Evolutionary conservation across 495 filamentous ascomycete genomes (phyloP).

Genomic region (Aspergillus saccharolyticus): DNA sequence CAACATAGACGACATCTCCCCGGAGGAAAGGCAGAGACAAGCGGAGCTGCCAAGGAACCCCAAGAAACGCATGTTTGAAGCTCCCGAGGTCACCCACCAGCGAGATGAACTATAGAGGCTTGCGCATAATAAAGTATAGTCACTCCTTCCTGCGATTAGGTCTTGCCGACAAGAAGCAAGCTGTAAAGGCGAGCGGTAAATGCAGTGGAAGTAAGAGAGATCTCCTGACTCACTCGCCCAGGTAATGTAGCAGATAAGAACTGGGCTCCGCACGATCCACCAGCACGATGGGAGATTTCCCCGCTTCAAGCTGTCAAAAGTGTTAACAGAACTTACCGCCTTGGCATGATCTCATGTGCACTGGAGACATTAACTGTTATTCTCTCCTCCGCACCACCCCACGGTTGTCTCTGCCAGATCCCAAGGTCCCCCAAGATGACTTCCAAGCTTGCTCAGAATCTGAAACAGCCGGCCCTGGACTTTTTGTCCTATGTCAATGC

Average conservation of each 20-base stretch:
- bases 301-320: slow-evolving; percentile 4
- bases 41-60: slow-evolving; percentile 56
- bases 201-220: no score
- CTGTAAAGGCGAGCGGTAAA: no score
- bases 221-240: no score
- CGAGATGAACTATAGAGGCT: slow-evolving; percentile 51
- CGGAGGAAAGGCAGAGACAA: slow-evolving; percentile 39
- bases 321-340: slow-evolving; percentile 12
- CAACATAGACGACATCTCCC: slow-evolving; percentile 28
- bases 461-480: slow-evolving; percentile 63
- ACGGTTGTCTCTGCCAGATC: slow-evolving; percentile 13
- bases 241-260: no score
- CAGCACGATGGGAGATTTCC: slow-evolving; percentile 10
- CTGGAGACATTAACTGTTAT: neutral
- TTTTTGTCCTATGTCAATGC: slow-evolving; percentile 93
- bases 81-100: slow-evolving; percentile 32
- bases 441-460: slow-evolving; percentile 38
- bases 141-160: no score
- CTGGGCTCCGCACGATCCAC: no score
- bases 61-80: slow-evolving; percentile 84
- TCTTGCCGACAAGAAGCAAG: no score
- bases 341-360: slow-evolving; percentile 14
- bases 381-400: neutral
- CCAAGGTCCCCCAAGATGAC: slow-evolving; percentile 47
- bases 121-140: no score